phyloP scores from a whole-genome alignment of 73 alveolate genomes.

The Stentor roeselii region DNA sequence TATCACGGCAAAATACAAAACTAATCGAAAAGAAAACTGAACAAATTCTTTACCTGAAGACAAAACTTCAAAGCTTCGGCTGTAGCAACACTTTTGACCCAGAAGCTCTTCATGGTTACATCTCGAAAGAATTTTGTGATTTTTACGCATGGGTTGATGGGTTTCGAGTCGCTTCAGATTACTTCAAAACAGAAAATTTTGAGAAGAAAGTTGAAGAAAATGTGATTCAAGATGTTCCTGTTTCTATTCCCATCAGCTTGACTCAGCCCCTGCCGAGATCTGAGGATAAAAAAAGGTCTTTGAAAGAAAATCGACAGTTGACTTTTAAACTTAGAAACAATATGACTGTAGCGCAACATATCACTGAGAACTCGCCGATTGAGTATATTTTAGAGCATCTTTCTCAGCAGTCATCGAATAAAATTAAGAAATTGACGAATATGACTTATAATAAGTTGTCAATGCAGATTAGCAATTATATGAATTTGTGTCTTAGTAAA shows the following conservation, averaged over 20 bases:
- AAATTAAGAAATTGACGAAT: neutral
- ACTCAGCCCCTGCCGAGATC: neutral
- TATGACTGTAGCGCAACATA: neutral
- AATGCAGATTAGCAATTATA: no score
- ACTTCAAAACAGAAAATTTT: no score
- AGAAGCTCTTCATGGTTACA: neutral
- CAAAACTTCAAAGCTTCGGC: neutral
- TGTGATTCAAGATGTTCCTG: no score
- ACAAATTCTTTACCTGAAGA: neutral
- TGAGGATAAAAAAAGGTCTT: neutral
- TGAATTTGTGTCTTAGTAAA: no score
- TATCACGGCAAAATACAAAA: neutral
- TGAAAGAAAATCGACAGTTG: no score
- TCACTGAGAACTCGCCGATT: neutral
- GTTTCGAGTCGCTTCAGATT: neutral
- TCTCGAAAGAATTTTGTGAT: neutral
- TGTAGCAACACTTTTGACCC: neutral
- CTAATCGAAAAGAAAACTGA: neutral
- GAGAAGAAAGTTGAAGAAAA: neutral
- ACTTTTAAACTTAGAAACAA: no score
- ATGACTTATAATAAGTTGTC: neutral
- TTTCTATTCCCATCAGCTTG: no score
- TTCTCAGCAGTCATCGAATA: neutral
- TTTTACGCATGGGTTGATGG: conserved; percentile 5
- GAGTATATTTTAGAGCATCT: neutral